Evolutionary conservation across 148 eudicot species (phyloP), one percentile per base, ranked within the genome.

Genomic region (Limonium bicolor): DNA sequence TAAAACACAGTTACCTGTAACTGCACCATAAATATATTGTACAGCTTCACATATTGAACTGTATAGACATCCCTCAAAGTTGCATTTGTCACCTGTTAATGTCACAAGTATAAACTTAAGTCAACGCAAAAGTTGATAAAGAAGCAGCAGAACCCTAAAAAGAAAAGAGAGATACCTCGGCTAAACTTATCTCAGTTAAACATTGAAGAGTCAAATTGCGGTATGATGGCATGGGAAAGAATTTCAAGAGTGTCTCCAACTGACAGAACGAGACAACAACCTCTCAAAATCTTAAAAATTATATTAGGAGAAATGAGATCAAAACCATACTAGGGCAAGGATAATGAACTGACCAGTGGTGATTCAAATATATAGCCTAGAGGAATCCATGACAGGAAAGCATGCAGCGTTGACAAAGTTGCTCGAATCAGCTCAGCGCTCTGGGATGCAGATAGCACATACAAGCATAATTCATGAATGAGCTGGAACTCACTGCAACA

Each of bases 181-280:
- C 46, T 7, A 7, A 32, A 28, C 31, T 61, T 59, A 87, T 94
- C 86, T 87, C 96, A 22, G 94, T 76, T 60, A 83, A 65, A 50
- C 96, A 87, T 48, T 82, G 96, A 18, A 87, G 90, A 15, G 90
- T 79, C 21, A 82, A 78, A 70, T 87, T 87, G 21, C 96, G 90
- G 53, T 83, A 87, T 17, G 86, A 66, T 37, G 90, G 76, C 53
- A 63, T 13, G 0, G 83, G 80, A 45, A 87, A 83, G 50, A 87
- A 83, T 34, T 83, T 83, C 15, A 83, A 56, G 7, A 87, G 84
- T 18, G 80, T 83, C 37, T 87, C 94, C 52, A 87, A 74, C 97
- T 88, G 67, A 27, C 40, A 62, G 8, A 46, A 37, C 12, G 21
- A 54, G 38, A 19, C 34, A 31, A 34, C 25, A 39, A 30, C 26